Evolutionary conservation across 2,329 filamentous ascomycete species (phyloP), one percentile per base, ranked within the genome.

Genomic region (Verticillium nonalfalfae): DNA sequence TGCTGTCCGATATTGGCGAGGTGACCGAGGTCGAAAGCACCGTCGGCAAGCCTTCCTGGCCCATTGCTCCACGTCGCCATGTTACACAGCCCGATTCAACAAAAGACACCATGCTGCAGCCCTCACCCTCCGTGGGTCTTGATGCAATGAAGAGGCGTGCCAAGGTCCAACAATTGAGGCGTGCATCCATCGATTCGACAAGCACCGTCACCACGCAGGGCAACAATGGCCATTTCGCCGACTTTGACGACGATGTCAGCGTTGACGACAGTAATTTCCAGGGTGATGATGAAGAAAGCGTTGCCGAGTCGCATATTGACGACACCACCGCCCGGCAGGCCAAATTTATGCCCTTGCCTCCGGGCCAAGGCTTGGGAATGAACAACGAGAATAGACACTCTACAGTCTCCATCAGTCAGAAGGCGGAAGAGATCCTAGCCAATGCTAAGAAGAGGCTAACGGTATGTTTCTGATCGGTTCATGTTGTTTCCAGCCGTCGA

Each of bases 401-500:
- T 3, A 91, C 90, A 57, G 87, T 84, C 15, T 87, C 90, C 31
- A 77, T 96, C 65, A 94, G 91, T 73, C 88, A 89, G 67, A 86
- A 92, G 68, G 93, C 93, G 1, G 93, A 97, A 72, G 82, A 93
- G 70, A 97, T 97, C 71, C 81, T 98, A 60, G 91, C 93, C 61
- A 97, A 96, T 75, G 94, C 94, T 36, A 97, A 97, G 78, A 89
- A 87, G 73, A 84, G 93, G 68, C 80, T 98, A 64, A 95, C 91
- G 71, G 92, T 96, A 81, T 73, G 90, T 76, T 40, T 18, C 13
- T 13, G 21, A 13, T 7, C 15, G 15, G 9, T 7, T 13, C 7
- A 10, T 18, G 10, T 13, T 39, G 21, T n/a, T 14, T 21, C 11
- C 2, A 14, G 5, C 6, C 4, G 15, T 35, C 18, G 7, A n/a